Base-by-base conservation (phyloP, 1,284 basidiomycete species). In the Cystobasidiaceae sp. region DNA sequence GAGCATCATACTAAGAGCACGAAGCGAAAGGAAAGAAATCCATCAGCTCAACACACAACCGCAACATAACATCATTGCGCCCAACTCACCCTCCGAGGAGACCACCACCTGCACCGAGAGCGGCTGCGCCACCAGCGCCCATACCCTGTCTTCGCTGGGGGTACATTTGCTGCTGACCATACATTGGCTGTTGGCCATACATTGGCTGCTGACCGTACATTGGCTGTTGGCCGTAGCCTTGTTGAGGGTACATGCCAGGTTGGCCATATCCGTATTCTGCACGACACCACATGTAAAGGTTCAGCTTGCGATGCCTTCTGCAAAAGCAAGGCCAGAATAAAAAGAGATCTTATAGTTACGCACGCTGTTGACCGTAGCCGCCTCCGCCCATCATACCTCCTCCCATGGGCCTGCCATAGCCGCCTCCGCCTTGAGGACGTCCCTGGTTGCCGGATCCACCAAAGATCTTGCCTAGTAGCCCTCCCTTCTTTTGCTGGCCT, bases 101-200 rank as follows among this genome's bases (percentile, higher is more conserved):
- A 62, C 60, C 60, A 62, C 60, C 60, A 52, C 60, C 60, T 11
- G 44, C 6, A 54, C 48, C 60, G 6, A 62, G 50, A 25, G 60
- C 60, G n/a, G 50, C 54, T 43, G 30, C 54, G 44, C 54, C 54
- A 37, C 54, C 54, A 2, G 54, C 54, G 15, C 54, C 54, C 37
- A 56, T 43, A 44, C 54, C 54, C 41, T 15, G 21, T 5, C 54
- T 41, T 28, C 45, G 54, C n/a, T 56, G 54, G 21, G 54, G 54
- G 30, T 44, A 44, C 54, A 56, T 60, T 51, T 60, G 58, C 39
- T 52, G 59, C 21, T 62, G 56, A 48, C 13, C 13, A 27, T 21
- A 19, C 39, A 57, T 44, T 4, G 54, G 54, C 25, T 57, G 54
- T 33, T 57, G 54, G 1, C 27, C 51, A 28, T 64, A 56, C 23